Conservation (phyloP, 1,139 yeast species). For the Pneumocystis canis region DNA sequence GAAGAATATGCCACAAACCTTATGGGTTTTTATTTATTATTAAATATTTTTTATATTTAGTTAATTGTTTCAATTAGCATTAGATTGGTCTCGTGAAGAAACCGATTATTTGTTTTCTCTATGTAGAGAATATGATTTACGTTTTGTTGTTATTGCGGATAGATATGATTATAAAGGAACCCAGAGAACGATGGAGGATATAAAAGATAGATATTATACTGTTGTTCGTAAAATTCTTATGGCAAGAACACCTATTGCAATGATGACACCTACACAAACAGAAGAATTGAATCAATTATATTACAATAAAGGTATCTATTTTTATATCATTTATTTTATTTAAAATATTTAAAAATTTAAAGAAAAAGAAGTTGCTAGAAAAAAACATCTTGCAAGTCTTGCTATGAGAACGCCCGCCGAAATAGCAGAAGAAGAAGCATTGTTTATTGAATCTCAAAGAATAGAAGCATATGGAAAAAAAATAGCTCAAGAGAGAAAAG, state of each 20-base stretch:
- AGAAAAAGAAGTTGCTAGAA: constrained; percentile 59
- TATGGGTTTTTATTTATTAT: constrained; percentile 23
- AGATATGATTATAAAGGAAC: constrained; percentile 36
- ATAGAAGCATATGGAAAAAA: constrained; percentile 88
- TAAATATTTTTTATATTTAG: constrained; percentile 18
- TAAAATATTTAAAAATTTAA: background rate
- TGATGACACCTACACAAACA: constrained; percentile 18
- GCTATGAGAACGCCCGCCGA: constrained; percentile 85
- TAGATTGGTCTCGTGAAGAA: constrained; percentile 63
- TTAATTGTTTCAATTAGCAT: constrained; percentile 20
- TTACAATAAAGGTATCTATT: constrained; percentile 35
- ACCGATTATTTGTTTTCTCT: constrained; percentile 60
- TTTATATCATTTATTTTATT: too few relatives aligned
- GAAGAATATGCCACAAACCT: constrained; percentile 43
- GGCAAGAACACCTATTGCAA: constrained; percentile 16
- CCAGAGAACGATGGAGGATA: constrained; percentile 42
- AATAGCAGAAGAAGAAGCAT: constrained; percentile 91
- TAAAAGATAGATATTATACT: constrained; percentile 65
- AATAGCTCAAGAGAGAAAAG: constrained; percentile 70
- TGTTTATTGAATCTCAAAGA: constrained; percentile 81
- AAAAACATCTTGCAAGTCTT: constrained; percentile 60
- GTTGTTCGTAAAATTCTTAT: constrained; percentile 37
- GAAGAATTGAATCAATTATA: constrained; percentile 31
- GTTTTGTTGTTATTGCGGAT: constrained; percentile 78
- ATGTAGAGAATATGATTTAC: constrained; percentile 58